phyloP scores from a whole-genome alignment of 257 asterid genomes.

The Solanum stenotomum region DNA sequence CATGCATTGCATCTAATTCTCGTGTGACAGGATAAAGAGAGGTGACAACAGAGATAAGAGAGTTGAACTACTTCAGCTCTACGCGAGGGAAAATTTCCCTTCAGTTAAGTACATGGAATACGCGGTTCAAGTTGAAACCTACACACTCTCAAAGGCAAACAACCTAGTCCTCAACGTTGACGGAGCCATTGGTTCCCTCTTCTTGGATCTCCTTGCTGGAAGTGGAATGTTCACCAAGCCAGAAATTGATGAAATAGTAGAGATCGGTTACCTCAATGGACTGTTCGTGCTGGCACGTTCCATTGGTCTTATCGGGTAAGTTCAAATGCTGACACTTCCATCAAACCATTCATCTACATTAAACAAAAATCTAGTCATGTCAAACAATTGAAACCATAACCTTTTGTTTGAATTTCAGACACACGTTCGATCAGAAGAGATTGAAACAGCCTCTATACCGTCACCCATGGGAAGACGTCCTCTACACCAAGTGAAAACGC shows the following conservation, averaged over 20 bases:
- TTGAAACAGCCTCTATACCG: constrained; percentile 99
- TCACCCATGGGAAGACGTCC: constrained; percentile 99
- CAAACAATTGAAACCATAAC: neutral
- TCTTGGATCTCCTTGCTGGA: constrained; percentile 98
- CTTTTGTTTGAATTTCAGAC: constrained; percentile 38
- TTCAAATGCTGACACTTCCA: neutral
- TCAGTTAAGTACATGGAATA: constrained; percentile 98
- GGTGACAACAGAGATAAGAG: constrained; percentile 99
- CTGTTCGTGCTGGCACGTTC: constrained; percentile 98
- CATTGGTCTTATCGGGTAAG: constrained; percentile 98
- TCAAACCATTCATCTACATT: neutral
- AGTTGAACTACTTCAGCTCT: constrained; percentile 77
- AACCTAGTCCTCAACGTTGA: constrained; percentile 93
- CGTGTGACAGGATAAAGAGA: constrained; percentile 74
- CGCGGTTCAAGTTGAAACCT: constrained; percentile 92
- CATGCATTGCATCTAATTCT: neutral
- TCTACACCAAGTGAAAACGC: constrained; percentile 45
- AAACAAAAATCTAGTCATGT: neutral
- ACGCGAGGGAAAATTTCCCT: constrained; percentile 84
- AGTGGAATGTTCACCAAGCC: constrained; percentile 97
- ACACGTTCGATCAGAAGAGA: constrained; percentile 96
- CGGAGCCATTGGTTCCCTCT: constrained; percentile 96
- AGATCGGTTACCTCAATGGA: constrained; percentile 89
- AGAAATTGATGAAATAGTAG: constrained; percentile 90
- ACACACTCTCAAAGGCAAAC: constrained; percentile 92